Evolutionary conservation across 2,329 filamentous ascomycete genomes (phyloP), one percentile per base, ranked within the genome.

Genomic region (Neonectria coccinea): DNA sequence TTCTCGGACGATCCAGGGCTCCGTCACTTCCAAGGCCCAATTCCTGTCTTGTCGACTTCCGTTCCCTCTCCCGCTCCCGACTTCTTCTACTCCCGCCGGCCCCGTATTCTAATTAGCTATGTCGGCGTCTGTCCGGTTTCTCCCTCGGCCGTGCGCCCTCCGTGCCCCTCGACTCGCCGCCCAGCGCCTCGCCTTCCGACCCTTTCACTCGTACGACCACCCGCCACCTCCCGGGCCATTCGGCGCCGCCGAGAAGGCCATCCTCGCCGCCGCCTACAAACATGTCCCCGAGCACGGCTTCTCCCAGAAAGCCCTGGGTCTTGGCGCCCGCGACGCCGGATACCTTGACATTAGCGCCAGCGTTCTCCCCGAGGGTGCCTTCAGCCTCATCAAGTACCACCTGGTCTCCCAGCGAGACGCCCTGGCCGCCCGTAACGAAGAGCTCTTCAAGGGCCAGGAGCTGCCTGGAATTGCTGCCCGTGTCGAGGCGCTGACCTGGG

Each of bases 341-440:
- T 97, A 95, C 77, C 89, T 93, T 56, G 92, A 96, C 76, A 93
- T 95, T 63, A 94, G 92, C 64, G 89, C 92, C 10, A 94, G 93
- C 74, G 83, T 97, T 20, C 89, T 99, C 60, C 89, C 93, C 1
- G 86, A 90, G 45, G 93, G 92, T 8, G 87, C 90, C 22, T 97
- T 97, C 80, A 91, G 92, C 72, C 85, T 99, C 29, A 89, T 98
- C 70, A 86, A 87, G 41, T 97, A 91, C 77, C 91, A 97, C 76
- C 85, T 97, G 14, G 85, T 90, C 48, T 88, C 82, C 11, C 88
- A 91, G 77, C 86, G 93, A 45, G 79, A 87, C 62, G 85, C 82
- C 5, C 80, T 97, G n/a, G 82, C 82, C 9, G 71, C 70, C 42
- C 80, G 73, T 59, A 79, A 75, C 56, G 69, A 73, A 2, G 70